Conservation (phyloP, 768 basidiomycete genomes). For the Lactarius evosmus region DNA sequence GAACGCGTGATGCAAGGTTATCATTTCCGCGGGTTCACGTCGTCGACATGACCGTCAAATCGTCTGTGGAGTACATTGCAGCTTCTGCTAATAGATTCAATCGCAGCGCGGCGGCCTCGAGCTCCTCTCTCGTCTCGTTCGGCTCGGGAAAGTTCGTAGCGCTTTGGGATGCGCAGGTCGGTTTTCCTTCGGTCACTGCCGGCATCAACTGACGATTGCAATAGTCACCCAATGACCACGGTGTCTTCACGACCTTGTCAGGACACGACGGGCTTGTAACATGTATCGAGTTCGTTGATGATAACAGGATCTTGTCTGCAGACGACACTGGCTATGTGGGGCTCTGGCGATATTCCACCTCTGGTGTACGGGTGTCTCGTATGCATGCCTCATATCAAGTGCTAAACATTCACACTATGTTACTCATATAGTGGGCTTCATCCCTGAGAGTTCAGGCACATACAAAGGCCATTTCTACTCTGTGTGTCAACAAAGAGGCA, state of each 20-base stretch:
- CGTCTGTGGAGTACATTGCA: slow-evolving; percentile 41
- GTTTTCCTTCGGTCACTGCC: slow-evolving; percentile 27
- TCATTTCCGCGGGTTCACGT: neutral
- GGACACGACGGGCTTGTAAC: slow-evolving; percentile 76
- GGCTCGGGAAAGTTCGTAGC: slow-evolving; percentile 55
- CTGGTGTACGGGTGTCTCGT: slow-evolving; percentile 39
- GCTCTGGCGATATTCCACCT: slow-evolving; percentile 51
- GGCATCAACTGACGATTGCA: slow-evolving; percentile 5
- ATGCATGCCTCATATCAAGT: slow-evolving; percentile 27
- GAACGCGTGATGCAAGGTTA: slow-evolving; percentile 5
- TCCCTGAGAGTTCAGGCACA: slow-evolving; percentile 55
- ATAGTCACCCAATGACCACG: slow-evolving; percentile 39
- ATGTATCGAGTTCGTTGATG: slow-evolving; percentile 62
- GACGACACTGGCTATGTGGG: slow-evolving; percentile 71
- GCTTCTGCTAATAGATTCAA: slow-evolving; percentile 48
- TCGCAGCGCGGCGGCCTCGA: slow-evolving; percentile 38
- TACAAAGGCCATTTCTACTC: slow-evolving; percentile 60
- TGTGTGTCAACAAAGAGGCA: slow-evolving; percentile 45
- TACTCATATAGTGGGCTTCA: slow-evolving; percentile 53
- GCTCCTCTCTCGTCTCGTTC: slow-evolving; percentile 47
- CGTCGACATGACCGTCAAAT: slow-evolving; percentile 18
- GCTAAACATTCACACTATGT: slow-evolving; percentile 20
- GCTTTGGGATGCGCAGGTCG: slow-evolving; percentile 55
- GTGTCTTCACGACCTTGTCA: slow-evolving; percentile 66
- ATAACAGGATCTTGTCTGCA: slow-evolving; percentile 57